Evolutionary conservation across 2,329 filamentous ascomycete species (phyloP).

Genomic region (Trichoderma simmonsii): DNA sequence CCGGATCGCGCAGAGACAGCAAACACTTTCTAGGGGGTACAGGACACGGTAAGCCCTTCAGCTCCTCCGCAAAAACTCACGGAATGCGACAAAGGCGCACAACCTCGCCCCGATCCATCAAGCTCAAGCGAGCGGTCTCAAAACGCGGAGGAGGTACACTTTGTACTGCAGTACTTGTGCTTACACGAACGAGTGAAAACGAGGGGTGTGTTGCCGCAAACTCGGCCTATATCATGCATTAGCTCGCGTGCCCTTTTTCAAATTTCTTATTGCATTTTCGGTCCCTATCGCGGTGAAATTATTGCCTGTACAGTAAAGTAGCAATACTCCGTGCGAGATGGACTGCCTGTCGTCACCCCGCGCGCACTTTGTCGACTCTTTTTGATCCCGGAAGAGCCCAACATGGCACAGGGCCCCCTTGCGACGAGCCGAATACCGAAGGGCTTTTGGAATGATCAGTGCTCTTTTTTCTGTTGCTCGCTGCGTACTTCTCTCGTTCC

Average conservation of each 20-base stretch:
- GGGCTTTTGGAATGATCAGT: background rate
- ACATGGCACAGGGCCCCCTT: background rate
- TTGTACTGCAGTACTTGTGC: background rate
- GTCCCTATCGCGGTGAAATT: slow-evolving; percentile 10
- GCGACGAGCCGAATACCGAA: background rate
- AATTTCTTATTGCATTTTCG: background rate
- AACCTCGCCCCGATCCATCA: background rate
- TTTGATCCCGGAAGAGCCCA: background rate
- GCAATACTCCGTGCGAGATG: background rate
- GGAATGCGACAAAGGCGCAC: background rate
- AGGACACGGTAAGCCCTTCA: slow-evolving; percentile 4
- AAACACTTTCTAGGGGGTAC: background rate
- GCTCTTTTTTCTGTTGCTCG: background rate
- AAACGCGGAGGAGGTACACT: background rate
- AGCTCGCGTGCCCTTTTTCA: slow-evolving; percentile 1
- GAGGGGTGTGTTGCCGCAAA: background rate
- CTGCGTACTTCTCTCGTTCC: background rate
- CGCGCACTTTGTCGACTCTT: background rate
- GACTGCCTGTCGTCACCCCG: background rate
- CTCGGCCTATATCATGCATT: slow-evolving; percentile 11
- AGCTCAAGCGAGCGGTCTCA: slow-evolving; percentile 3
- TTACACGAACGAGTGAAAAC: background rate
- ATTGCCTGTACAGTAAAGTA: background rate
- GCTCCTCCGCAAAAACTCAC: background rate
- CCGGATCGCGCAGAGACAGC: background rate